Evolutionary conservation across 2,329 filamentous ascomycete species (phyloP).

Genomic region (Metarhizium anisopliae): DNA sequence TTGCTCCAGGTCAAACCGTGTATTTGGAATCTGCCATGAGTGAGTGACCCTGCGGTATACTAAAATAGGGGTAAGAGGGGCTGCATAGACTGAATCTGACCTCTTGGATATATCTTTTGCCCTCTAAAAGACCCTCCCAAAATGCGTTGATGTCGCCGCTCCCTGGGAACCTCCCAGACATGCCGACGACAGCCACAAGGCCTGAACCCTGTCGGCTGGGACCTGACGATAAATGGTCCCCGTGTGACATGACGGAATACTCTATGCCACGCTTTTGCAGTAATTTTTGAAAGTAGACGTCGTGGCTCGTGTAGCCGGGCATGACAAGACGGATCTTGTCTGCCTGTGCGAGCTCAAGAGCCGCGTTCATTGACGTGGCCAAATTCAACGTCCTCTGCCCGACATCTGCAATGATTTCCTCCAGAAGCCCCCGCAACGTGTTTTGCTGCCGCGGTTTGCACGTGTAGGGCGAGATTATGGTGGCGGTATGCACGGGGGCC

Average conservation of each 20-base stretch:
- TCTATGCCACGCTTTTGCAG: not conserved
- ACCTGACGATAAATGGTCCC: not conserved
- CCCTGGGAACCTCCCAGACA: not conserved
- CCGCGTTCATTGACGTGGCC: not conserved
- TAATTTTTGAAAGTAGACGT: not conserved
- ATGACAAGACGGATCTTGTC: not conserved
- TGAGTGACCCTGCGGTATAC: not conserved
- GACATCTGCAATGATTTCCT: not conserved
- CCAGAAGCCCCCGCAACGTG: not conserved
- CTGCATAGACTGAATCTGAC: not conserved
- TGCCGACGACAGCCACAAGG: not conserved
- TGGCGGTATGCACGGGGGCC: not conserved
- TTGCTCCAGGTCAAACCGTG: not conserved
- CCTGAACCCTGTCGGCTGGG: not conserved
- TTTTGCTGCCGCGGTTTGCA: not conserved
- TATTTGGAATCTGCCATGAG: not conserved
- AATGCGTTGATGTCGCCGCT: not conserved
- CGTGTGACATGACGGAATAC: not conserved
- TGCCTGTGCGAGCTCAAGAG: not conserved
- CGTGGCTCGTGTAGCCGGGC: not conserved
- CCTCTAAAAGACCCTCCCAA: not conserved
- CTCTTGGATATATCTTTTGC: not conserved
- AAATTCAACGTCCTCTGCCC: not conserved
- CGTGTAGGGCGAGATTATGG: not conserved
- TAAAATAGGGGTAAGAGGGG: too few species aligned